Conservation (phyloP, 1,284 basidiomycete species). For the Pseudozyma sp. region DNA sequence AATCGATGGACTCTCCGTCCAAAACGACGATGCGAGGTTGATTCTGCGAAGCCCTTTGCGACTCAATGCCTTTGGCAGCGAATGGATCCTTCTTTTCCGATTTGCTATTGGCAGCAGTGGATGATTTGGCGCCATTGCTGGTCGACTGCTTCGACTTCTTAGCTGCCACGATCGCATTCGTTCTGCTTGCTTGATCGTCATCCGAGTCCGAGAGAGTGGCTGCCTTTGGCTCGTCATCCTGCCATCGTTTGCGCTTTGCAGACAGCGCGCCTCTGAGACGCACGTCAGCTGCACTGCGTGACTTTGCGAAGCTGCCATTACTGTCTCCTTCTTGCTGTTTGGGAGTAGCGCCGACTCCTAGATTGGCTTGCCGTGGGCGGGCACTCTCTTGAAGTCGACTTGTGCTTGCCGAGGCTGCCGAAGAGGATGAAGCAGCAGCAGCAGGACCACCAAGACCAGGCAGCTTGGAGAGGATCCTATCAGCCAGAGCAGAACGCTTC, state of each 20-base stretch:
- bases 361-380: constrained; percentile 48
- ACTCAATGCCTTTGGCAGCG: constrained; percentile 32
- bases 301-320: constrained; percentile 1
- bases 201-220: constrained; percentile 28
- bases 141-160: constrained; percentile 34
- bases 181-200: constrained; percentile 32
- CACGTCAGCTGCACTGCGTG: constrained; percentile 41
- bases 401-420: constrained; percentile 2
- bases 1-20: constrained; percentile 27
- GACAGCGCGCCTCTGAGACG: constrained; percentile 50
- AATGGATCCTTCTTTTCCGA: constrained; percentile 41
- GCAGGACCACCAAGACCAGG: constrained; percentile 15
- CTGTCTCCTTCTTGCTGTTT: neutral
- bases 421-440: constrained; percentile 17
- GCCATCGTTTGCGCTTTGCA: constrained; percentile 46
- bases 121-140: neutral
- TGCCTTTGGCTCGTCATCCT: constrained; percentile 12
- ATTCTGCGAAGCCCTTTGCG: constrained; percentile 36
- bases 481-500: constrained; percentile 56
- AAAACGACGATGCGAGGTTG: constrained; percentile 29
- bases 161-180: constrained; percentile 17
- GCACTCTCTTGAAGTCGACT: constrained; percentile 1
- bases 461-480: constrained; percentile 58
- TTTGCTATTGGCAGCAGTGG: constrained; percentile 11
- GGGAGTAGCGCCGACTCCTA: constrained; percentile 58